Evolutionary conservation across 2,329 filamentous ascomycete genomes (phyloP).

Genomic region (Trichoderma atroviride): DNA sequence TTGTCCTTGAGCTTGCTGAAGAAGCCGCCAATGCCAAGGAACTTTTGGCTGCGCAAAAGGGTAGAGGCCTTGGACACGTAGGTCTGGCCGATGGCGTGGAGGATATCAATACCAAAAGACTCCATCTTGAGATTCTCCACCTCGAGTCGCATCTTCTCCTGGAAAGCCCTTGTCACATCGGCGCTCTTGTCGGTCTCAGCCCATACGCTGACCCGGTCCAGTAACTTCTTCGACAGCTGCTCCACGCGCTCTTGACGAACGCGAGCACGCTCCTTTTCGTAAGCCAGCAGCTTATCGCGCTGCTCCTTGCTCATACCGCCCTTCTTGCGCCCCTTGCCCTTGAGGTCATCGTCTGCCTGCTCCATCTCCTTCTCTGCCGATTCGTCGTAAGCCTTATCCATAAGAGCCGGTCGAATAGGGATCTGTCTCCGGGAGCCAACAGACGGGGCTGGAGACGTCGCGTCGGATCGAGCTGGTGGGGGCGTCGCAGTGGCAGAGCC

Average conservation of each 20-base stretch:
- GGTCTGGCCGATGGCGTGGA: conserved; percentile 90
- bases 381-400: conserved; percentile 76
- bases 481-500: conserved; percentile 33
- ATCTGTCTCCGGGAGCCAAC: conserved; percentile 56
- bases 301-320: conserved; percentile 86
- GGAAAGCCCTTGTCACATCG: conserved; percentile 86
- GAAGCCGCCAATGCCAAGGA: conserved; percentile 93
- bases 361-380: conserved; percentile 60
- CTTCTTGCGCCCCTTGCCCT: conserved; percentile 77
- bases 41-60: conserved; percentile 93
- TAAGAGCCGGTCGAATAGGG: conserved; percentile 81
- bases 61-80: conserved; percentile 86
- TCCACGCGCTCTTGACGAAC: conserved; percentile 89
- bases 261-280: conserved; percentile 80
- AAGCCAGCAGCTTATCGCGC: conserved; percentile 84
- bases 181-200: conserved; percentile 90
- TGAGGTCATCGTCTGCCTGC: conserved; percentile 57
- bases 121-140: conserved; percentile 99
- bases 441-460: conserved; percentile 48
- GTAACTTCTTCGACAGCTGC: conserved; percentile 78
- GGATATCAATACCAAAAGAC: conserved; percentile 92
- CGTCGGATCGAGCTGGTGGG: conserved; percentile 39
- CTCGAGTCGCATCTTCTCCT: conserved; percentile 91
- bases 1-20: conserved; percentile 94
- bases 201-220: conserved; percentile 91